These are phyloP conservation scores for Vitellaria paradoxa DNA, from an alignment of 179 eudicot genomes.

Conservation along the genomic window DNA sequence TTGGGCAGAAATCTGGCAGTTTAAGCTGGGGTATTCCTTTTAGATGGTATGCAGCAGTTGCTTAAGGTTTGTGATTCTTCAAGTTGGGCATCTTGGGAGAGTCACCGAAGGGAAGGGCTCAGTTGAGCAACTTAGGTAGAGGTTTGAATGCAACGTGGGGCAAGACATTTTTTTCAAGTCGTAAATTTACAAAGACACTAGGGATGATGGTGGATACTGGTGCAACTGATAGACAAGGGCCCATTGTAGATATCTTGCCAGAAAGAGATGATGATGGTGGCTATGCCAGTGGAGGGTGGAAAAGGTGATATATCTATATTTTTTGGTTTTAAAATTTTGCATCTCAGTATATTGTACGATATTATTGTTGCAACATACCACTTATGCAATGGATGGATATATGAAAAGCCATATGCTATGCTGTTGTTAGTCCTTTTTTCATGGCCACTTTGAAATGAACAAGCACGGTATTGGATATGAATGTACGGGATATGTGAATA, in stretches of 20 bases:
- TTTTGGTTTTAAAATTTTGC: not conserved
- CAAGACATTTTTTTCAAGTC: constrained; percentile 30
- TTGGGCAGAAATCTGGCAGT: constrained; percentile 16
- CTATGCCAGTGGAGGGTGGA: constrained; percentile 76
- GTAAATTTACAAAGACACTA: constrained; percentile 32
- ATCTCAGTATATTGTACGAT: not conserved
- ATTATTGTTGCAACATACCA: not conserved
- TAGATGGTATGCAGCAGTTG: constrained; percentile 72
- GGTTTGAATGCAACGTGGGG: constrained; percentile 36
- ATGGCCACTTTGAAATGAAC: constrained; percentile 1
- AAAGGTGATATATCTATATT: constrained; percentile 51
- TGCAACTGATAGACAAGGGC: constrained; percentile 37
- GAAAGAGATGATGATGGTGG: constrained; percentile 65
- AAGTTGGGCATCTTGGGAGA: constrained; percentile 37
- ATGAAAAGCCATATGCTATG: not conserved
- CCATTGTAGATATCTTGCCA: constrained; percentile 29
- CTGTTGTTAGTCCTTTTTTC: not conserved
- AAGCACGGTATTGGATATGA: constrained; percentile 1
- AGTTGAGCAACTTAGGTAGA: constrained; percentile 23
- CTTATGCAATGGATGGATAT: not conserved
- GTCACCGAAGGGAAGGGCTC: constrained; percentile 33
- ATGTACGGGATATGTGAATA: not conserved
- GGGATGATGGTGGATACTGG: constrained; percentile 78
- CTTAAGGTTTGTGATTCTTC: constrained; percentile 45
- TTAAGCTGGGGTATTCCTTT: constrained; percentile 20